These are phyloP conservation scores for Mycosarcoma mackinlayi DNA, from an alignment of 1,284 basidiomycete species.

Conservation along the genomic window DNA sequence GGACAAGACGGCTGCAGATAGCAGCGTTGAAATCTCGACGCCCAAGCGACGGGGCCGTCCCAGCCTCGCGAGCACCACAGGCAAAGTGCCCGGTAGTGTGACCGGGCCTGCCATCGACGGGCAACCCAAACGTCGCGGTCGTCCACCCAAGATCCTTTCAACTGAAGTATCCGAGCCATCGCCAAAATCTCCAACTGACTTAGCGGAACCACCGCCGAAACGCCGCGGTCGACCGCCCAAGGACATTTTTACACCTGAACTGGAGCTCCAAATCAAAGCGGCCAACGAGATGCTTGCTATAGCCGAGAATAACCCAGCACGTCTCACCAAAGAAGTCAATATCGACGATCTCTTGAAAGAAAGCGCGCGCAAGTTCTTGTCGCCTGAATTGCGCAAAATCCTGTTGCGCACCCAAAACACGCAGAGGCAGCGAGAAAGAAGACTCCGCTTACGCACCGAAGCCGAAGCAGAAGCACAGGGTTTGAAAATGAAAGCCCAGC, in stretches of 20 bases:
- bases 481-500: not conserved
- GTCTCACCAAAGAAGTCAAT: not conserved
- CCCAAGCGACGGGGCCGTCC: conserved; percentile 7
- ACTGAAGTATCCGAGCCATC: no score
- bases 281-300: conserved; percentile 23
- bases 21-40: not conserved
- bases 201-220: no score
- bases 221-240: conserved; percentile 25
- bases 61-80: conserved; percentile 19
- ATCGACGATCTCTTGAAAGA: conserved; percentile 20
- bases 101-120: not conserved
- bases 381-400: conserved; percentile 18
- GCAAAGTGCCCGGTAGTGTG: conserved; percentile 22
- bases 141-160: conserved; percentile 16
- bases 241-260: conserved; percentile 12
- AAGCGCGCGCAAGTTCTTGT: conserved; percentile 2
- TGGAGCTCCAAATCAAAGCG: conserved; percentile 20
- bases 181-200: no score
- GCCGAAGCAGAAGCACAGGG: not conserved
- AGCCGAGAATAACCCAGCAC: not conserved
- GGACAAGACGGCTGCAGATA: not conserved
- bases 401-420: conserved; percentile 16
- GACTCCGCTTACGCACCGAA: conserved; percentile 6
- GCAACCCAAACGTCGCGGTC: conserved; percentile 15
- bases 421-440: conserved; percentile 17